Evolutionary conservation across 208 protist species (phyloP).

Genomic region (Leptomonas pyrrhocoris): DNA sequence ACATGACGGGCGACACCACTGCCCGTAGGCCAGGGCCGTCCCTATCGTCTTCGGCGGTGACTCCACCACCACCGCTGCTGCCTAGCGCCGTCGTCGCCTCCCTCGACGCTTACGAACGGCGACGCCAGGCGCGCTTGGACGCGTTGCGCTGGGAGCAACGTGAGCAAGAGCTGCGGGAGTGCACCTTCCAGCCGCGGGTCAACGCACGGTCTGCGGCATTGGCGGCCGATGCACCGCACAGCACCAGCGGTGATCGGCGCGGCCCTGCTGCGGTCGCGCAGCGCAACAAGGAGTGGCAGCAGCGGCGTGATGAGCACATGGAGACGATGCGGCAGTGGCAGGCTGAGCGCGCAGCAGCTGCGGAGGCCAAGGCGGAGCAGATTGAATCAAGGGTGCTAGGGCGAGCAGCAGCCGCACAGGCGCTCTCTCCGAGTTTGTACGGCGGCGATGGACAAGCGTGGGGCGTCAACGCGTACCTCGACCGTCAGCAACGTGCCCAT

Average conservation of each 20-base stretch:
- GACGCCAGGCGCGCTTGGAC: constrained; percentile 42
- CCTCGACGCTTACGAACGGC: constrained; percentile 49
- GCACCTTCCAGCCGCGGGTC: constrained; percentile 52
- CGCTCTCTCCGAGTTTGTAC: constrained; percentile 15
- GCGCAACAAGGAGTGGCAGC: constrained; percentile 48
- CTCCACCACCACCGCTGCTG: constrained; percentile 28
- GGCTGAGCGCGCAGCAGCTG: constrained; percentile 36
- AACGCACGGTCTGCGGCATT: background rate
- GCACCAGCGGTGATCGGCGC: background rate
- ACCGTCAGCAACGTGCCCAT: constrained; percentile 16
- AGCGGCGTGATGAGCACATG: constrained; percentile 45
- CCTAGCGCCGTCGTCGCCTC: constrained; percentile 36
- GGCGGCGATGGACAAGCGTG: constrained; percentile 26
- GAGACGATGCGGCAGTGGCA: constrained; percentile 42
- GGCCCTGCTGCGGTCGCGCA: constrained; percentile 31
- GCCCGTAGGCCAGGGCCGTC: background rate
- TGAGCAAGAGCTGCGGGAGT: constrained; percentile 43
- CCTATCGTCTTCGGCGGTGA: background rate
- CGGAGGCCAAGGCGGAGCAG: constrained; percentile 16
- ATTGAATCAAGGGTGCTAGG: constrained; percentile 19
- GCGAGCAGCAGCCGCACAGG: constrained; percentile 2
- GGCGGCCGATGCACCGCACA: background rate
- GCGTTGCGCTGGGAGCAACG: constrained; percentile 43
- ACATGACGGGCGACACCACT: background rate
- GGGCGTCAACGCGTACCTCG: constrained; percentile 28